A percentile compares a stretch with the other conserved stretches of the same genome.
These are phyloP conservation scores for Arabidopsis lyrata DNA, from an alignment of 441 rosid species.

Conservation along the genomic window DNA sequence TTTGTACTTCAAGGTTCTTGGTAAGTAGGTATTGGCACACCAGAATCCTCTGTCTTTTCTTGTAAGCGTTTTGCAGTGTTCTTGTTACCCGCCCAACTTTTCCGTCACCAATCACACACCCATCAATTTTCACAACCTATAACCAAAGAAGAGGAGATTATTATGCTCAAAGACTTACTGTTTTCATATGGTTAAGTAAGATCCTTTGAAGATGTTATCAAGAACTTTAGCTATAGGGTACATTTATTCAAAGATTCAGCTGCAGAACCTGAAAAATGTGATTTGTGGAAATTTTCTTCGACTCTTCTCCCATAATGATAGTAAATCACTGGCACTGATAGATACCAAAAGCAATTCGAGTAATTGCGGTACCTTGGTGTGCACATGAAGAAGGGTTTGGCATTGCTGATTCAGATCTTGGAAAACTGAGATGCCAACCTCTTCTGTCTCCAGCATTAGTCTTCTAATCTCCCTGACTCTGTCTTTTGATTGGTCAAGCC, in stretches of 20 bases:
- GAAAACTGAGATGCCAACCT: no score
- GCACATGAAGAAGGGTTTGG: no score
- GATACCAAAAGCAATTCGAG: not conserved
- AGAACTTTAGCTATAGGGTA: conserved; percentile 2
- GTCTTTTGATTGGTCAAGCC: conserved; percentile 34
- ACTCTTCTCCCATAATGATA: no score
- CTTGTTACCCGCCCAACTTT: conserved; percentile 71
- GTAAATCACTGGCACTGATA: not conserved
- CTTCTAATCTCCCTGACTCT: conserved; percentile 45
- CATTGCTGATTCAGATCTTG: no score
- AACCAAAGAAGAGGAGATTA: not conserved
- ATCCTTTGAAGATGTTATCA: not conserved
- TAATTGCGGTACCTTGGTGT: no score
- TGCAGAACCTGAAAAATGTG: not conserved
- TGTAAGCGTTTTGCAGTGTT: conserved; percentile 64
- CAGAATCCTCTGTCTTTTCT: conserved; percentile 62
- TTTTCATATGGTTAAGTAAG: not conserved
- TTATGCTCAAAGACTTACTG: no score
- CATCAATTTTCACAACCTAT: conserved; percentile 81
- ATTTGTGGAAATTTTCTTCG: no score
- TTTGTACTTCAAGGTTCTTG: conserved; percentile 28
- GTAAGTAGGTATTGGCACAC: conserved; percentile 77
- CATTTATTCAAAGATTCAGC: not conserved
- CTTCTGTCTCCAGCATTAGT: no score
- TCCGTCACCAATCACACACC: conserved; percentile 72